Conservation (phyloP, 2,329 filamentous ascomycete species). For the Ploettnerulaceae sp. region DNA sequence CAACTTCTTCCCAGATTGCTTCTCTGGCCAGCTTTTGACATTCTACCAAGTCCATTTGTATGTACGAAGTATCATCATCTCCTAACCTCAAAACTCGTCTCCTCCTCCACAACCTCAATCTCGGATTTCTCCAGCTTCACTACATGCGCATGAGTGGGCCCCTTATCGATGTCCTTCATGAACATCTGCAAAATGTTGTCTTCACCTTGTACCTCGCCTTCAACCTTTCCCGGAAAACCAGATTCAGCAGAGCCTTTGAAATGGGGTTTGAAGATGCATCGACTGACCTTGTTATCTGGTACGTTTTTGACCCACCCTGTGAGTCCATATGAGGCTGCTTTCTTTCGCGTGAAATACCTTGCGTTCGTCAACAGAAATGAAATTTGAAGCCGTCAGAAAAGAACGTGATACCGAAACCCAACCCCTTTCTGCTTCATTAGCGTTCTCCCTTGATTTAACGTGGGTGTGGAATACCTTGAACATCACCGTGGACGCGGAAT, state of each 20-base stretch:
- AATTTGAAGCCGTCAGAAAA: neutral
- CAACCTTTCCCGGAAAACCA: slow-evolving; percentile 53
- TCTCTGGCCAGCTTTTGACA: neutral
- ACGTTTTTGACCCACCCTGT: slow-evolving; percentile 62
- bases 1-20: neutral
- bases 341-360: slow-evolving; percentile 52
- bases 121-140: slow-evolving; percentile 67
- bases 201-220: slow-evolving; percentile 81
- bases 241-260: neutral
- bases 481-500: slow-evolving; percentile 61
- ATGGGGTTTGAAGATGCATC: neutral
- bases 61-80: neutral
- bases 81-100: slow-evolving; percentile 57
- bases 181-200: slow-evolving; percentile 62
- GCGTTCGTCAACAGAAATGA: neutral
- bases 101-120: slow-evolving; percentile 59
- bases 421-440: slow-evolving; percentile 16
- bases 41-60: neutral
- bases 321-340: slow-evolving; percentile 45
- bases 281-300: slow-evolving; percentile 46
- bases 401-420: slow-evolving; percentile 16
- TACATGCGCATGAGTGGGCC: slow-evolving; percentile 68
- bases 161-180: slow-evolving; percentile 68
- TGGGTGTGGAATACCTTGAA: slow-evolving; percentile 53
- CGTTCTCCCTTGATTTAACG: neutral